Evolutionary conservation across 257 asterid species (phyloP).

Genomic region (Lithospermum erythrorhizon): DNA sequence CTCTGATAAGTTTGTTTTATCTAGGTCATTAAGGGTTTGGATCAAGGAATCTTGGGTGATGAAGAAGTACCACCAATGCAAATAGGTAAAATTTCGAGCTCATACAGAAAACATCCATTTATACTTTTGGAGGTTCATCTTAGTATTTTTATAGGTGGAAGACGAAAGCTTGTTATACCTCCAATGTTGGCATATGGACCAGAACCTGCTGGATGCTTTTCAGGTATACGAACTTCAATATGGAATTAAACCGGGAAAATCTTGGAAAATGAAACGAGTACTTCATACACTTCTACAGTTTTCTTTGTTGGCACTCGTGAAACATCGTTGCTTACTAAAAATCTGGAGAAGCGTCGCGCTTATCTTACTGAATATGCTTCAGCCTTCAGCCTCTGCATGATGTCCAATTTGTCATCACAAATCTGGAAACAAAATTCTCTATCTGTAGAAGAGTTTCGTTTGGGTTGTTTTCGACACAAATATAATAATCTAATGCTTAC

Average conservation of each 20-base stretch:
- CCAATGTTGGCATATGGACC: conserved; percentile 84
- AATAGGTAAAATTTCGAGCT: conserved; percentile 43
- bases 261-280: too few species aligned
- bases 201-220: conserved; percentile 90
- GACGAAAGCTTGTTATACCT: conserved; percentile 75
- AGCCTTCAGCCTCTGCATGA: too few species aligned
- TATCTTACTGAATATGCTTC: too few species aligned
- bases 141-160: conserved; percentile 47
- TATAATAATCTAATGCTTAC: not conserved
- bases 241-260: too few species aligned
- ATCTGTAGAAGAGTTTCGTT: not conserved
- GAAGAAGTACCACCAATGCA: conserved; percentile 92
- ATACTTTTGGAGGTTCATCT: not conserved
- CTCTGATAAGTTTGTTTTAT: not conserved
- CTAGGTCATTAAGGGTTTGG: conserved; percentile 81
- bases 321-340: too few species aligned
- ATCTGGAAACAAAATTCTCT: too few species aligned
- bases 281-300: too few species aligned
- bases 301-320: too few species aligned
- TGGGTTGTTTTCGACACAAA: not conserved
- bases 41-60: conserved; percentile 85
- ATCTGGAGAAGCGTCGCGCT: too few species aligned
- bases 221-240: conserved; percentile 29
- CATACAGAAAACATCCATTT: not conserved
- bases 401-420: too few species aligned